Conservation (phyloP, 805 yeast species). For the Sporopachydermia lactativora region DNA sequence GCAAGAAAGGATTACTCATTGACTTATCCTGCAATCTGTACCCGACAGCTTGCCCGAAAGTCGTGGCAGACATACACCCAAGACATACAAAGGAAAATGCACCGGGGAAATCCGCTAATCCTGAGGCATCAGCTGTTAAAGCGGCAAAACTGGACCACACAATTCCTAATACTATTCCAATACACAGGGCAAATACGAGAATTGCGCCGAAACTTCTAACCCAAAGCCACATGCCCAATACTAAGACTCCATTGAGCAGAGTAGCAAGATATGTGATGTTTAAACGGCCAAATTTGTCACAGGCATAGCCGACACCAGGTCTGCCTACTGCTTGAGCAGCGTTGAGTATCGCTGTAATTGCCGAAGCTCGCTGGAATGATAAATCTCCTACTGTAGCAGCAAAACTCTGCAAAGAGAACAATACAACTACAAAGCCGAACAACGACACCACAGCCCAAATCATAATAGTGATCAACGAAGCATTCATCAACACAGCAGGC, state of each 20-base stretch:
- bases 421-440: slow-evolving; percentile 28
- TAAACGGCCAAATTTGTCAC: slow-evolving; percentile 32
- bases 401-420: slow-evolving; percentile 34
- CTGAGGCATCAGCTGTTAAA: slow-evolving; percentile 27
- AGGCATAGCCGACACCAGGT: slow-evolving; percentile 30
- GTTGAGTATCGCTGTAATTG: slow-evolving; percentile 30
- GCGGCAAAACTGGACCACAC: slow-evolving; percentile 26
- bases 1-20: not conserved
- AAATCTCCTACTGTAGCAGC: slow-evolving; percentile 35
- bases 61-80: not conserved
- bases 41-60: not conserved
- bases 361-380: slow-evolving; percentile 27
- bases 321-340: slow-evolving; percentile 36
- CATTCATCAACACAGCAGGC: slow-evolving; percentile 17
- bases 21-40: not conserved
- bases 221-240: slow-evolving; percentile 36
- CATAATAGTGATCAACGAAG: slow-evolving; percentile 20
- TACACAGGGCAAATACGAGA: slow-evolving; percentile 20
- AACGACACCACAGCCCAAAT: slow-evolving; percentile 23
- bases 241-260: slow-evolving; percentile 22
- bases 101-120: slow-evolving; percentile 22
- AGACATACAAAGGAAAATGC: slow-evolving; percentile 24
- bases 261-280: slow-evolving; percentile 28
- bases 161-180: slow-evolving; percentile 33
- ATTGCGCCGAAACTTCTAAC: slow-evolving; percentile 26